Evolutionary conservation across 2,329 filamentous ascomycete species (phyloP).

Genomic region (Nemania sp.): DNA sequence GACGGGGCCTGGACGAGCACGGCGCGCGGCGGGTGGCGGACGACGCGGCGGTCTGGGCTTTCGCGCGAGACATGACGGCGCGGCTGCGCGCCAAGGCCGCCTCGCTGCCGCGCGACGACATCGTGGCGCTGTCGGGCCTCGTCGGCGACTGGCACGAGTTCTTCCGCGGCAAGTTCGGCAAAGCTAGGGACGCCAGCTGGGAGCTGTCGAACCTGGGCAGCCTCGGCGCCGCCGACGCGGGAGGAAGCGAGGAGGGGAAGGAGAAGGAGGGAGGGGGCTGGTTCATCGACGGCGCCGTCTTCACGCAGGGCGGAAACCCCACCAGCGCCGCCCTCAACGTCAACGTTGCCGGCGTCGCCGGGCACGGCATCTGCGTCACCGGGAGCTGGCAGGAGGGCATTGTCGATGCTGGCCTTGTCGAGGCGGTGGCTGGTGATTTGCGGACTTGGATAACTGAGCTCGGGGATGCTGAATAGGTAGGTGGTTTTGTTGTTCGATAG

Average conservation of each 20-base stretch:
- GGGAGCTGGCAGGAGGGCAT: conserved; percentile 55
- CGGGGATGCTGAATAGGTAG: conserved; percentile 4
- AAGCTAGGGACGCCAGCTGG: conserved; percentile 50
- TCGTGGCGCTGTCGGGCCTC: conserved; percentile 47
- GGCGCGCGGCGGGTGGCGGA: neutral
- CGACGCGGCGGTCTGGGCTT: conserved; percentile 47
- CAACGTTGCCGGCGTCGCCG: conserved; percentile 53
- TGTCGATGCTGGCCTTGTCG: conserved; percentile 46
- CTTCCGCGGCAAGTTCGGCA: conserved; percentile 49
- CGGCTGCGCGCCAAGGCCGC: conserved; percentile 42
- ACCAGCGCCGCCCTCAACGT: conserved; percentile 50
- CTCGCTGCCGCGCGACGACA: conserved; percentile 49
- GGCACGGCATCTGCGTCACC: conserved; percentile 47
- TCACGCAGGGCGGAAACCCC: conserved; percentile 54
- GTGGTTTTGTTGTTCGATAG: neutral
- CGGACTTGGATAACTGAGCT: conserved; percentile 35
- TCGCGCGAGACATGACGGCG: conserved; percentile 44
- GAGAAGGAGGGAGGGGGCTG: conserved; percentile 37
- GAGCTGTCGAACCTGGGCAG: conserved; percentile 59
- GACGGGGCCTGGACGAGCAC: neutral
- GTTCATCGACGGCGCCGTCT: conserved; percentile 51
- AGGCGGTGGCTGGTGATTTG: conserved; percentile 46
- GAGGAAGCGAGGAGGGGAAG: neutral
- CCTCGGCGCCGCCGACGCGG: conserved; percentile 34
- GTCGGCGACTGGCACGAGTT: conserved; percentile 50